A percentile compares a stretch with the other conserved stretches of the same genome.
Conservation (phyloP, 768 basidiomycete genomes). For the Asterophora lycoperdoides region DNA sequence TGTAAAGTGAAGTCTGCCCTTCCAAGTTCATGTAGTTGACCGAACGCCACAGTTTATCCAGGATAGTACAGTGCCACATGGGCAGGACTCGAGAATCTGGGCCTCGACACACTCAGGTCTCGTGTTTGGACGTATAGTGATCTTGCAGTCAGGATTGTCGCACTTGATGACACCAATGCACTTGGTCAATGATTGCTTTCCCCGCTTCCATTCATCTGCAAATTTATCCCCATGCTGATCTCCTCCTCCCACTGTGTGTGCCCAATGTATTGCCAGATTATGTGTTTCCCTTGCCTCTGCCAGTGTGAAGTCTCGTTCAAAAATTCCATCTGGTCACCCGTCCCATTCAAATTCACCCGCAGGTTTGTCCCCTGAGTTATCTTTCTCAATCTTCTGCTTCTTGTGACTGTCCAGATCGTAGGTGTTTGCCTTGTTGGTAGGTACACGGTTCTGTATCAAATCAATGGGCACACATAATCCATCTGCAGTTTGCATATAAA, state of each 20-base stretch:
- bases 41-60: not conserved
- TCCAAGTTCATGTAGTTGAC: not conserved
- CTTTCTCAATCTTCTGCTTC: no score
- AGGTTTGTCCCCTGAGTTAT: no score
- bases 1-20: not conserved
- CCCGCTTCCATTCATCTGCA: not conserved
- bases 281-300: conserved; percentile 5
- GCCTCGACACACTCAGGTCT: not conserved
- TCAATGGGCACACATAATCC: no score
- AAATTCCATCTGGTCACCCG: conserved; percentile 21
- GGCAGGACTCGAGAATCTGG: not conserved
- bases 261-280: conserved; percentile 17
- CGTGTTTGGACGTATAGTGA: not conserved
- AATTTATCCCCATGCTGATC: conserved; percentile 7
- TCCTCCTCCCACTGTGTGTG: conserved; percentile 13
- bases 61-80: not conserved
- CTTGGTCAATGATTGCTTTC: not conserved
- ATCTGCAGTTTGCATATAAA: no score
- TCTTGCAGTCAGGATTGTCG: conserved; percentile 1
- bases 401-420: no score
- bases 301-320: conserved; percentile 13
- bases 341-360: conserved; percentile 15
- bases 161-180: conserved; percentile 6
- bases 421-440: no score
- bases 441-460: no score